These are phyloP conservation scores for Dillenia turbinata DNA, from an alignment of 164 flowering plant genomes.

Conservation along the genomic window DNA sequence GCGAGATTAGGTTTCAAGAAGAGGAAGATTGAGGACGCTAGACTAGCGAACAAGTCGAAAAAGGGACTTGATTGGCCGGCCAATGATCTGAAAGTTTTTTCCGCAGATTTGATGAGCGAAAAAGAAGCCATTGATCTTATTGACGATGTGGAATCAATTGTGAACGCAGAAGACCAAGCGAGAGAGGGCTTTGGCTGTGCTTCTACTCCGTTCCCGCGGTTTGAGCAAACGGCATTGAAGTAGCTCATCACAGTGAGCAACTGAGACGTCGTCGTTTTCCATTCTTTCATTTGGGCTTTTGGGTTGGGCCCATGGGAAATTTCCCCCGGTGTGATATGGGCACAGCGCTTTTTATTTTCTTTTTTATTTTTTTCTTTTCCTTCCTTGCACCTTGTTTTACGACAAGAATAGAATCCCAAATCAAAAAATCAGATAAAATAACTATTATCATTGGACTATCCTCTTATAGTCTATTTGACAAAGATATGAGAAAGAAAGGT, in stretches of 20 bases:
- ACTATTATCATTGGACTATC: too few species aligned
- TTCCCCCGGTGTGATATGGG: too few species aligned
- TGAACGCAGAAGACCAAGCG: neutral
- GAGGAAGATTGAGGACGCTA: neutral
- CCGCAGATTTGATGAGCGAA: neutral
- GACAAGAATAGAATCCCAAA: too few species aligned
- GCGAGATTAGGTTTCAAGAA: constrained; percentile 8
- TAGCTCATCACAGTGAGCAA: neutral
- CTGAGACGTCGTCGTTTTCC: too few species aligned
- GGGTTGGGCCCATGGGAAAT: too few species aligned
- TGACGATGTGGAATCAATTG: constrained; percentile 2
- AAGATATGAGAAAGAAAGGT: too few species aligned
- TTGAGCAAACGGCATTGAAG: constrained; percentile 15
- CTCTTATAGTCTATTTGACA: too few species aligned
- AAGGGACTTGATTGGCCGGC: constrained; percentile 21
- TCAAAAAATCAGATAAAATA: too few species aligned
- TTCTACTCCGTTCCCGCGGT: constrained; percentile 15
- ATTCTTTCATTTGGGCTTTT: too few species aligned
- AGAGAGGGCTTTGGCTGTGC: neutral
- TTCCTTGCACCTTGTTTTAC: too few species aligned
- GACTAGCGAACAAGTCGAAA: neutral
- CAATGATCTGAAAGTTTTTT: constrained; percentile 16
- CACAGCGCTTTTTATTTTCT: too few species aligned
- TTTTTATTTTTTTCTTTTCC: too few species aligned
- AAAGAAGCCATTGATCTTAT: constrained; percentile 13